Conservation (phyloP, 148 eudicot genomes). For the Vaccinium vitisidaea region DNA sequence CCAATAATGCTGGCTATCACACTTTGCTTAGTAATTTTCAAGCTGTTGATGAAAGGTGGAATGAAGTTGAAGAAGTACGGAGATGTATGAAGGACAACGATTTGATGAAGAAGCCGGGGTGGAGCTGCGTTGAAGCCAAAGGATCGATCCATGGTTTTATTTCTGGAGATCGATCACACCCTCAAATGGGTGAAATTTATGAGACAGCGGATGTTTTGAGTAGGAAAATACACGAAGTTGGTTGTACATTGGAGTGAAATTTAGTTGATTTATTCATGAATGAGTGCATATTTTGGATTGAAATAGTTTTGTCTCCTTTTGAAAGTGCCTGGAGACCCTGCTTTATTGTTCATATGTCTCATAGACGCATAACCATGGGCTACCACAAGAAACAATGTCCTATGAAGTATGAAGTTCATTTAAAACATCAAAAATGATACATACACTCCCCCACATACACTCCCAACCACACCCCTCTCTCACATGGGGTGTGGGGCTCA, state of each 20-base stretch:
- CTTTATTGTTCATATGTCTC: too few relatives aligned
- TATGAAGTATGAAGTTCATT: too few relatives aligned
- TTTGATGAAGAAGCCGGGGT: slow-evolving; percentile 53
- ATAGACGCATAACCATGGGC: too few relatives aligned
- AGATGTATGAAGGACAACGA: slow-evolving; percentile 25
- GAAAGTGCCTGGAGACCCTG: background rate
- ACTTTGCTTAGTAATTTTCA: slow-evolving; percentile 45
- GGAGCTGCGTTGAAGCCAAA: slow-evolving; percentile 54
- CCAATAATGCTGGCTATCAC: slow-evolving; percentile 47
- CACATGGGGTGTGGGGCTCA: too few relatives aligned
- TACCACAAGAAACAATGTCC: too few relatives aligned
- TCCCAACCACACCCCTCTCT: too few relatives aligned
- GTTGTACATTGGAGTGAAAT: background rate
- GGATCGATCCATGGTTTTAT: slow-evolving; percentile 46
- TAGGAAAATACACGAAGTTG: slow-evolving; percentile 16
- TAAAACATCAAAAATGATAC: too few relatives aligned
- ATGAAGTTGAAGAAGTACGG: slow-evolving; percentile 40
- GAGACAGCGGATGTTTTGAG: slow-evolving; percentile 24
- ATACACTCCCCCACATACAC: too few relatives aligned
- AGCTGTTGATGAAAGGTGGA: slow-evolving; percentile 46
- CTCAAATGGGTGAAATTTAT: slow-evolving; percentile 21
- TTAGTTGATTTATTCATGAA: background rate
- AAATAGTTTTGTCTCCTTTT: background rate
- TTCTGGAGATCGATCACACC: slow-evolving; percentile 44
- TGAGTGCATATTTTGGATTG: background rate